These are phyloP conservation scores for Neurospora africana DNA, from an alignment of 495 filamentous ascomycete species.

Conservation along the genomic window DNA sequence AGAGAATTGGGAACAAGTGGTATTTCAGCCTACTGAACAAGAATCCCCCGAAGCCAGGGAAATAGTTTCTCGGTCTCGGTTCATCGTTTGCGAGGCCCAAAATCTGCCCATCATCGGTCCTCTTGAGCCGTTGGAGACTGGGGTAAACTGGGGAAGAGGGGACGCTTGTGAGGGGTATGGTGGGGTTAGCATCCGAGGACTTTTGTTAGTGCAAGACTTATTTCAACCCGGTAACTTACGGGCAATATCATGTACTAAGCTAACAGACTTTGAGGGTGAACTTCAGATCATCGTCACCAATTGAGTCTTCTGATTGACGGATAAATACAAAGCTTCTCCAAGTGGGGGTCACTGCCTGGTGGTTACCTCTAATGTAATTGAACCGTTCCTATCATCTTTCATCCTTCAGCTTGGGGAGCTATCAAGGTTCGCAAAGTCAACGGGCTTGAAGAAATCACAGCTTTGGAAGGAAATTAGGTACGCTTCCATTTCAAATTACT, in stretches of 20 bases:
- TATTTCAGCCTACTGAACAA: background rate
- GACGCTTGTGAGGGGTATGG: slow-evolving; percentile 1
- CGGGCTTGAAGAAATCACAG: background rate
- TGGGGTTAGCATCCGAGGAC: slow-evolving; percentile 4
- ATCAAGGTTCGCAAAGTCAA: background rate
- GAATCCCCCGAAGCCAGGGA: background rate
- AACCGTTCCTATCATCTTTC: background rate
- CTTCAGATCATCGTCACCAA: background rate
- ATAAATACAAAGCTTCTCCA: slow-evolving; percentile 13
- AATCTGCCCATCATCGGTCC: background rate
- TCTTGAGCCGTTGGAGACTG: background rate
- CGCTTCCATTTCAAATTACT: background rate
- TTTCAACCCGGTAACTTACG: too few relatives aligned
- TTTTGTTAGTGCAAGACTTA: background rate
- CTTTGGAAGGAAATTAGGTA: too few relatives aligned
- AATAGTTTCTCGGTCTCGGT: background rate
- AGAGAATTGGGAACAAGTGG: background rate
- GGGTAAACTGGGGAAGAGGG: background rate
- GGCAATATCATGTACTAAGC: background rate
- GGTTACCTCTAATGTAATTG: background rate
- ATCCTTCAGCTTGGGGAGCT: background rate
- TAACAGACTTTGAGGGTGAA: background rate
- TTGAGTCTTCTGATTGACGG: slow-evolving; percentile 25
- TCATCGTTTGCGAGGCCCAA: background rate
- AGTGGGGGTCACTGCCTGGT: background rate